phyloP scores from a whole-genome alignment of 306 rosid species.

The Sindora glabra region DNA sequence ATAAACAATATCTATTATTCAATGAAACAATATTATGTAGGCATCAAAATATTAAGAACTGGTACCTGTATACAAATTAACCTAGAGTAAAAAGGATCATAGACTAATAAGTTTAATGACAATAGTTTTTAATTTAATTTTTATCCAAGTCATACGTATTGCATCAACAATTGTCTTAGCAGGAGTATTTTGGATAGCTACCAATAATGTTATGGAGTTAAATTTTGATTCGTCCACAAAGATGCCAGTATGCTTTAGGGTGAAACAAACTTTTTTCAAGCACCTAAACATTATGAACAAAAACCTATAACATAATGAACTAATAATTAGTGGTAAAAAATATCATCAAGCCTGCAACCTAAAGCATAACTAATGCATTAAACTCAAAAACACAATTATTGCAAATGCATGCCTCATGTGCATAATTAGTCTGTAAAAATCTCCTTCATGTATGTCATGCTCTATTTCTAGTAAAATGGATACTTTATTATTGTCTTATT shows the following conservation, averaged over 20 bases:
- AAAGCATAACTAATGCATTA: neutral
- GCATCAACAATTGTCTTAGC: no score
- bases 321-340: neutral
- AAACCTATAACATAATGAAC: conserved; percentile 43
- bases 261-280: conserved; percentile 84
- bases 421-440: conserved; percentile 2
- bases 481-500: neutral
- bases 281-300: conserved; percentile 92
- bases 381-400: conserved; percentile 1
- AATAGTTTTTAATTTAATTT: no score
- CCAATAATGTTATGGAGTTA: no score
- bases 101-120: no score
- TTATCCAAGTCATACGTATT: no score
- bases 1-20: no score
- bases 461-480: neutral
- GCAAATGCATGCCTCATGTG: neutral
- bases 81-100: no score
- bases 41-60: no score
- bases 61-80: no score
- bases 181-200: no score
- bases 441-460: neutral
- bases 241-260: conserved; percentile 65
- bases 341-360: neutral
- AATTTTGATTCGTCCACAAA: conserved; percentile 90
- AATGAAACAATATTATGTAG: no score